Base-by-base conservation (phyloP, 345 rosid species). In the Pugionium cornutum region DNA sequence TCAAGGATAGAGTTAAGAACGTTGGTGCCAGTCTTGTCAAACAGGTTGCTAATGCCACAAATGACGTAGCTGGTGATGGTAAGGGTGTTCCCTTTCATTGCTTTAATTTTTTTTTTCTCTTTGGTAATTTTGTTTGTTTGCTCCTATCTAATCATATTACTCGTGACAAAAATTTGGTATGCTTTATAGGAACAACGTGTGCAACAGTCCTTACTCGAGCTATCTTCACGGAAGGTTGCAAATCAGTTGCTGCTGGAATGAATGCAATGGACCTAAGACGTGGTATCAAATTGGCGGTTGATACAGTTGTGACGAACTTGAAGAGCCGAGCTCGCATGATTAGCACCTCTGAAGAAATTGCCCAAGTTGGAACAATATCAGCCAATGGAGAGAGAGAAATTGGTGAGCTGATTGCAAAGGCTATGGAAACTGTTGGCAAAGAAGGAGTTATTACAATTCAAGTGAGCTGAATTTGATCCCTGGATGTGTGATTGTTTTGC, bases 191-290 rank as follows among this genome's bases (percentile, higher is more conserved):
- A 40, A 40, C 44, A 40, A 94, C 99, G 2, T 94, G 99, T 75
- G 99, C 99, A 18, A 94, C 97, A 0, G 78, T 94, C 34, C 92
- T 94, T 43, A 88, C 99, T 6, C 79, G 77, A 31, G 96, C 99
- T 1, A 94, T 94, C 53, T 94, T 94, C 61, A 56, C 82, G 0
- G 99, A 90, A 78, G 99, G 97, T 28, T 94, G 97, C 83, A 94
- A 94, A 78, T 90, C 99, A 5, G 97, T 94, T 69, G 99, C 99
- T 0, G 99, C 96, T 2, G 99, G 99, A 18, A 86, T 94, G 99
- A 94, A 90, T 73, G 90, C 97, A 1, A 94, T 94, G 97, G 99
- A 90, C 76, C 74, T 90, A 27, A 79, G 99, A 58, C 85, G 97
- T 28, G 99, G 97, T 64, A 94, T 94, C 0, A 34, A 32, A 41